Percentiles rank a stretch among this genome's conserved stretches.
phyloP scores from a whole-genome alignment of 2,329 filamentous ascomycete species.

The Pseudogymnoascus sp. region DNA sequence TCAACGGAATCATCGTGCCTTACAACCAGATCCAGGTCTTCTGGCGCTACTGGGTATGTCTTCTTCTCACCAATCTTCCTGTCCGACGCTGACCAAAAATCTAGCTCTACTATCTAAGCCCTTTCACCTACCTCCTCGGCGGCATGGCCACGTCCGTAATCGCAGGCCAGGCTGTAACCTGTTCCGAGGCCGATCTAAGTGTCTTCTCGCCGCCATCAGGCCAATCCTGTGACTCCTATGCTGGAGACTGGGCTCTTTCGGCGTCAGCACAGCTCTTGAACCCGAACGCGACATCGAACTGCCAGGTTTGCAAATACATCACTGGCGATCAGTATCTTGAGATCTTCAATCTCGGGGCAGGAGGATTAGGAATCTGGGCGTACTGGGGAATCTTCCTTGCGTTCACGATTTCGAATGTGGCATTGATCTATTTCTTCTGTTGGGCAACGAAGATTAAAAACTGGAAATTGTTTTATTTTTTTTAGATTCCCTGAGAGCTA shows the following conservation, averaged over 20 bases:
- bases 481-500: too few relatives aligned
- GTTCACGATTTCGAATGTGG: too few relatives aligned
- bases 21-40: constrained; percentile 43
- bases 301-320: constrained; percentile 62
- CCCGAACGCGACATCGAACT: constrained; percentile 47
- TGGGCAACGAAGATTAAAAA: too few relatives aligned
- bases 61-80: constrained; percentile 47
- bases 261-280: constrained; percentile 59
- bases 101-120: constrained; percentile 66
- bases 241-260: constrained; percentile 46
- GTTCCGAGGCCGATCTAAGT: constrained; percentile 47
- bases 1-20: constrained; percentile 72
- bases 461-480: too few relatives aligned
- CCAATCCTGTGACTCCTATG: constrained; percentile 59
- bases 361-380: too few relatives aligned
- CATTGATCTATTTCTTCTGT: too few relatives aligned
- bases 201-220: constrained; percentile 58
- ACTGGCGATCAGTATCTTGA: too few relatives aligned
- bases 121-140: constrained; percentile 62
- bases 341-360: too few relatives aligned
- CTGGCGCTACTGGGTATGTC: constrained; percentile 24
- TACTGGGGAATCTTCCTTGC: too few relatives aligned
- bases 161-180: constrained; percentile 41
- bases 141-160: constrained; percentile 56
- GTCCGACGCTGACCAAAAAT: constrained; percentile 68